A percentile compares a stretch with the other conserved stretches of the same genome.
Conservation (phyloP, 2,329 filamentous ascomycete genomes). For the Fonsecaea erecta region DNA sequence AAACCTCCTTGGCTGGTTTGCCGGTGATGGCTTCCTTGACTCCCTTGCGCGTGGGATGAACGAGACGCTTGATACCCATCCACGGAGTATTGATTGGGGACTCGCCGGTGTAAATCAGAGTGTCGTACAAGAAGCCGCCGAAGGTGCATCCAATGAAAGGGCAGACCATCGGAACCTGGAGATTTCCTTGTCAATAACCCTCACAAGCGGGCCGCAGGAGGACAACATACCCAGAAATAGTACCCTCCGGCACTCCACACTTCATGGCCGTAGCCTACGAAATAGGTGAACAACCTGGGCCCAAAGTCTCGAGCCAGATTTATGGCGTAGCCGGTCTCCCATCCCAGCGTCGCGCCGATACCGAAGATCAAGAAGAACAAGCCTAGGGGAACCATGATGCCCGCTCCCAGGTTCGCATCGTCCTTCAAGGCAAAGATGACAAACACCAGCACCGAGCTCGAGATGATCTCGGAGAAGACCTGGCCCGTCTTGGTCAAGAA, state of each 20-base stretch:
- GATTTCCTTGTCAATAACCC: constrained; percentile 6
- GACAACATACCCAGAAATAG: constrained; percentile 64
- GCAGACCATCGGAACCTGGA: constrained; percentile 67
- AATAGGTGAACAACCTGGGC: constrained; percentile 65
- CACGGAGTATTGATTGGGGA: constrained; percentile 68
- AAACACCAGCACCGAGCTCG: constrained; percentile 66
- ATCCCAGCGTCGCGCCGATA: constrained; percentile 69
- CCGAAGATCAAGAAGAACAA: constrained; percentile 71
- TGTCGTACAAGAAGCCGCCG: constrained; percentile 66
- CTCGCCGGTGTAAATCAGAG: constrained; percentile 66
- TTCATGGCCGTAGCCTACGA: constrained; percentile 64
- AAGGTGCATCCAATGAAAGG: constrained; percentile 64
- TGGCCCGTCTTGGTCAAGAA: constrained; percentile 66
- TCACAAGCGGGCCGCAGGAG: not conserved
- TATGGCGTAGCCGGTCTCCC: constrained; percentile 72
- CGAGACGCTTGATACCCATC: constrained; percentile 60
- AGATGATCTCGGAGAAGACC: constrained; percentile 69
- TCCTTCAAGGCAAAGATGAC: constrained; percentile 66
- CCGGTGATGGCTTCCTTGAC: constrained; percentile 33
- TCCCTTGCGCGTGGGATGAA: constrained; percentile 35
- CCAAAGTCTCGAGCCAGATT: constrained; percentile 70
- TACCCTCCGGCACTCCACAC: constrained; percentile 64
- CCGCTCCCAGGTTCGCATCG: constrained; percentile 59
- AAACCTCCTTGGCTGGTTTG: constrained; percentile 29
- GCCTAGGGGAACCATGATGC: constrained; percentile 59